Evolutionary conservation across 1,284 basidiomycete species (phyloP).

Genomic region (Apiotrichum montevideense): DNA sequence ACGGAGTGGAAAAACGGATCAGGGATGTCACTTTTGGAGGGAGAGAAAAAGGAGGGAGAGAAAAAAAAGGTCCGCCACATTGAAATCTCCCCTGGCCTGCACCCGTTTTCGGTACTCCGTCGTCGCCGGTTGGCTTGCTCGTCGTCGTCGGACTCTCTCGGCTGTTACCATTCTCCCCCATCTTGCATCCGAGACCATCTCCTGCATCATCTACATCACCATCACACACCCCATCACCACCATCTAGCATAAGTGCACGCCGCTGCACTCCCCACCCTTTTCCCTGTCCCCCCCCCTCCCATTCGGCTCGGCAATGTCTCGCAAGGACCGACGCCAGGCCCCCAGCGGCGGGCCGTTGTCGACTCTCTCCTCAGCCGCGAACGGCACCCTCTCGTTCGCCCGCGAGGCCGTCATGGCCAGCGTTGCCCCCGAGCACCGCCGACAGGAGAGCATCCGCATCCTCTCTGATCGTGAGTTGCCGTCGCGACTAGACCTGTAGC

Average conservation of each 20-base stretch:
- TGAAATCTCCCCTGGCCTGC: too few relatives aligned
- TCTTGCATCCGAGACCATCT: neutral
- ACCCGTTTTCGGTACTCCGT: too few relatives aligned
- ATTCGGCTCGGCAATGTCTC: neutral
- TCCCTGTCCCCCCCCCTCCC: neutral
- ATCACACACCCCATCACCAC: neutral
- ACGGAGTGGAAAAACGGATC: too few relatives aligned
- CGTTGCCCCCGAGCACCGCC: slow-evolving; percentile 36
- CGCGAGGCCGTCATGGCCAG: slow-evolving; percentile 44
- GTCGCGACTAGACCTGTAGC: too few relatives aligned
- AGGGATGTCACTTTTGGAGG: too few relatives aligned
- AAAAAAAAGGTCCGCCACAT: too few relatives aligned
- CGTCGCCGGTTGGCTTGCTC: too few relatives aligned
- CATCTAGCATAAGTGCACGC: neutral
- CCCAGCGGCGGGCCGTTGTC: slow-evolving; percentile 13
- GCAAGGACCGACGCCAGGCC: neutral
- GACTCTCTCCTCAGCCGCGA: slow-evolving; percentile 22
- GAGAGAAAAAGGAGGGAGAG: too few relatives aligned
- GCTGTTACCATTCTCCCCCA: neutral
- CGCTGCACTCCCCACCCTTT: neutral
- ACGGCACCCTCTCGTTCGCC: slow-evolving; percentile 37
- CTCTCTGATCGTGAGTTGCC: slow-evolving; percentile 42
- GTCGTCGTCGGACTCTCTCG: neutral
- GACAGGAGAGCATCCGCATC: slow-evolving; percentile 42
- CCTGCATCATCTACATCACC: neutral